Evolutionary conservation across 192 early-diverging fungal species (phyloP), one percentile per base, ranked within the genome.

Genomic region (Linnemannia hyalina): DNA sequence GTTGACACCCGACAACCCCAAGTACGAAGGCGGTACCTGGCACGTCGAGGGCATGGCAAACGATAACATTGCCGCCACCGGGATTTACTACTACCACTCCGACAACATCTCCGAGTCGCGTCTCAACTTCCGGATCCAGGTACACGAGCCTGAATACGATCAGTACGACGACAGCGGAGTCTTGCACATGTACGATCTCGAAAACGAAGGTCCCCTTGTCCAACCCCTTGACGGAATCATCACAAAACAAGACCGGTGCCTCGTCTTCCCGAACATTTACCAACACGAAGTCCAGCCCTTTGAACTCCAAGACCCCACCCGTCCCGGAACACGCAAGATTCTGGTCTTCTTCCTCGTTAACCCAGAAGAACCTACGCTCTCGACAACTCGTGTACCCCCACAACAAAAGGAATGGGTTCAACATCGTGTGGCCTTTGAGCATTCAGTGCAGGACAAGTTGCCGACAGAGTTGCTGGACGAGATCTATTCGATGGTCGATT

Each of bases 301-400:
- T 77, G 77, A 88, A 73, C 89, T 96, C 32, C 83, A 70, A 3
- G 80, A 82, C 47, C 68, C 74, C 3, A 76, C 68, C 52, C 91
- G 90, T 42, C 91, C 92, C 0, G 96, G 96, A 0, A 89, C 91
- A 68, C 90, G 93, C 82, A 93, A 94, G 82, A 94, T 95, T 49
- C 75, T 96, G 9, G 88, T 83, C 13, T 95, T 96, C 71, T 95
- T 95, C 88, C 88, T 96, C 42, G 90, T 97, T 5, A 88, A 97
- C 68, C 95, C 96, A 3, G 70, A 88, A 0, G 78, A 77, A 13
- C 87, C 80, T n/a, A 89, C 94, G 23, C 69, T 90, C 2, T 93
- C 92, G 9, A 95, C 94, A 3, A 80, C 82, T 41, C 54, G 90
- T 71, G 92, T 95, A 8, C 93, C 94, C 0, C 92, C 93, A 42